Evolutionary conservation across 805 yeast species (phyloP).

Genomic region (Candida stauntonica): DNA sequence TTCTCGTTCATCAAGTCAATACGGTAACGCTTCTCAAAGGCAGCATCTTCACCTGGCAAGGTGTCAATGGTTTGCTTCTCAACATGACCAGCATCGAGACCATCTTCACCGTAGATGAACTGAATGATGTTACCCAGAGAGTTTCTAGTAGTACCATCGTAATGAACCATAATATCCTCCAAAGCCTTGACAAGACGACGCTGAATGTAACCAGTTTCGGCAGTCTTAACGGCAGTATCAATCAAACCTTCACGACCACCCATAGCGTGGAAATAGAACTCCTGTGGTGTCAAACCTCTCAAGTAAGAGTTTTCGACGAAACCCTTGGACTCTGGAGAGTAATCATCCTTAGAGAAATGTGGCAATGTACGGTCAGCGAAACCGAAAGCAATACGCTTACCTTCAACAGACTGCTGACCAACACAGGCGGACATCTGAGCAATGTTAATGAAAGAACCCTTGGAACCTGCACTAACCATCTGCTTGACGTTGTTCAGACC

Average conservation of each 20-base stretch:
- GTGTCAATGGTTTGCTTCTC: slow-evolving; percentile 95
- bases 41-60: slow-evolving; percentile 84
- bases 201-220: slow-evolving; percentile 97
- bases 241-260: slow-evolving; percentile 99
- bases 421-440: slow-evolving; percentile 99
- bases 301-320: slow-evolving; percentile 95
- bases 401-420: slow-evolving; percentile 99
- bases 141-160: slow-evolving; percentile 97
- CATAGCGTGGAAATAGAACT: slow-evolving; percentile 98
- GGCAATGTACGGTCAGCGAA: slow-evolving; percentile 95
- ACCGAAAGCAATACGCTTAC: slow-evolving; percentile 98
- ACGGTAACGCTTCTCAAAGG: slow-evolving; percentile 79
- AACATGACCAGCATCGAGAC: slow-evolving; percentile 96
- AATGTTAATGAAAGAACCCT: slow-evolving; percentile 97
- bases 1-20: slow-evolving; percentile 79
- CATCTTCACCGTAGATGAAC: slow-evolving; percentile 98
- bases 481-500: slow-evolving; percentile 95
- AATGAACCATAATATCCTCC: slow-evolving; percentile 96
- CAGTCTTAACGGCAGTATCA: slow-evolving; percentile 99
- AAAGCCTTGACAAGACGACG: slow-evolving; percentile 96
- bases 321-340: slow-evolving; percentile 97
- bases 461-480: slow-evolving; percentile 99
- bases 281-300: slow-evolving; percentile 98
- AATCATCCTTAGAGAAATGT: slow-evolving; percentile 97
- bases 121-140: slow-evolving; percentile 95